Evolutionary conservation across 768 basidiomycete species (phyloP), one percentile per base, ranked within the genome.

Genomic region (Cyclocybe cylindracea): DNA sequence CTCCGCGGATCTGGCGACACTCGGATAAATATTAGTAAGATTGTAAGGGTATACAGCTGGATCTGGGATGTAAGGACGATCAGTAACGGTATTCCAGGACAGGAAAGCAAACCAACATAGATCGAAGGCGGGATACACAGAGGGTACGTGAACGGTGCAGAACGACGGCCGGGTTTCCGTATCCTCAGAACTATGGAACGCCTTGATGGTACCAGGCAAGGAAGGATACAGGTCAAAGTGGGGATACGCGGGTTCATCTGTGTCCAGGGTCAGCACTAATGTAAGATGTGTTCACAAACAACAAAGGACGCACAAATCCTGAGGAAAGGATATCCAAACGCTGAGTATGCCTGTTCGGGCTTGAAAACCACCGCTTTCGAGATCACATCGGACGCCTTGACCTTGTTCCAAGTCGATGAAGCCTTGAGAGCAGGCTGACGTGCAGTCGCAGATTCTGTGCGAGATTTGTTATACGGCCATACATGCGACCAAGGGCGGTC

Each of bases 201-300:
- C 38, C 16, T 14, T 24, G 39, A 50, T 19, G 10, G n/a, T n/a
- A 24, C 38, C 51, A 13, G 51, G 50, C 35, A 50, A 35, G 8
- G 57, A 37, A 33, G 77, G 76, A 61, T 79, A 79, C 18, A 77
- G 58, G 46, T 72, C 62, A 35, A 78, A 64, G 59, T 72, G 51
- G 29, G 79, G 78, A 58, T 79, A 80, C 32, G 65, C 55, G 13
- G 66, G 50, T 7, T 67, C 50, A 48, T 67, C 64, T 62, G 39
- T 6, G 35, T 18, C 46, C 3, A 41, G 33, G 4, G 32, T 50
- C 33, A 48, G 44, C 33, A 44, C 24, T 24, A 24, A 24, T 24
- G 24, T 24, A 24, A 24, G 38, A 31, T 5, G 19, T 24, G 16
- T 2, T 47, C 13, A 45, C 19, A 13, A 2, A 5, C 42, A 4